Conservation (phyloP, 305 asterid genomes). For the Fraxinus sp. region DNA sequence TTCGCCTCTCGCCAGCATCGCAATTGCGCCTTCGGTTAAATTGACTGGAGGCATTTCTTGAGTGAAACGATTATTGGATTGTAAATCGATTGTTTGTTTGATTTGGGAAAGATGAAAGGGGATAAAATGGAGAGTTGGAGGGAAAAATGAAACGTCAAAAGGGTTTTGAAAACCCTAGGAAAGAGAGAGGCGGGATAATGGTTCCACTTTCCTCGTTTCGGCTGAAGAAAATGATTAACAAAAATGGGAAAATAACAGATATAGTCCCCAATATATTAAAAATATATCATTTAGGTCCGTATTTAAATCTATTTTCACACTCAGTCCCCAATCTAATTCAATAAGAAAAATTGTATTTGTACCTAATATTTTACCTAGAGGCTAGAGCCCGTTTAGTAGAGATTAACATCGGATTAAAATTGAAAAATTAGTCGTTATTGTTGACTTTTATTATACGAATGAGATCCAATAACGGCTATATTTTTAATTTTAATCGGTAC, state of each 20-base stretch:
- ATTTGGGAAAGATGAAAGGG: background rate
- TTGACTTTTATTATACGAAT: too few relatives aligned
- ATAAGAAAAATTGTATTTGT: too few relatives aligned
- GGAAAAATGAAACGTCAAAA: slow-evolving; percentile 13
- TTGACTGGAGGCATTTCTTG: slow-evolving; percentile 38
- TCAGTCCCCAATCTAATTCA: background rate
- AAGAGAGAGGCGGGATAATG: background rate
- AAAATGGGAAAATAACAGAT: background rate
- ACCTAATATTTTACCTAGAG: too few relatives aligned
- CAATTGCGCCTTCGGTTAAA: slow-evolving; percentile 63
- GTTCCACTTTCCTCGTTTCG: background rate
- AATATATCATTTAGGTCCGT: background rate
- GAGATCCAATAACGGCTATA: too few relatives aligned
- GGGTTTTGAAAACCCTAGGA: slow-evolving; percentile 43
- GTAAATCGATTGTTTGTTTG: background rate
- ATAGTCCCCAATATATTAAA: background rate
- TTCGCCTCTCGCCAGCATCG: slow-evolving; percentile 43
- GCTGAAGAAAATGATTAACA: background rate
- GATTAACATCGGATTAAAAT: too few relatives aligned
- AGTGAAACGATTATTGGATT: slow-evolving; percentile 2
- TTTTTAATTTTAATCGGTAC: too few relatives aligned
- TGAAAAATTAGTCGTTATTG: too few relatives aligned
- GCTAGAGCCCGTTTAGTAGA: too few relatives aligned
- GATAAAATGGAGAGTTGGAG: slow-evolving; percentile 6
- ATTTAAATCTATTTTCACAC: too few relatives aligned